Percentiles rank a stretch among this genome's conserved stretches.
Conservation (phyloP, 768 basidiomycete genomes). For the Agaricus blazei region DNA sequence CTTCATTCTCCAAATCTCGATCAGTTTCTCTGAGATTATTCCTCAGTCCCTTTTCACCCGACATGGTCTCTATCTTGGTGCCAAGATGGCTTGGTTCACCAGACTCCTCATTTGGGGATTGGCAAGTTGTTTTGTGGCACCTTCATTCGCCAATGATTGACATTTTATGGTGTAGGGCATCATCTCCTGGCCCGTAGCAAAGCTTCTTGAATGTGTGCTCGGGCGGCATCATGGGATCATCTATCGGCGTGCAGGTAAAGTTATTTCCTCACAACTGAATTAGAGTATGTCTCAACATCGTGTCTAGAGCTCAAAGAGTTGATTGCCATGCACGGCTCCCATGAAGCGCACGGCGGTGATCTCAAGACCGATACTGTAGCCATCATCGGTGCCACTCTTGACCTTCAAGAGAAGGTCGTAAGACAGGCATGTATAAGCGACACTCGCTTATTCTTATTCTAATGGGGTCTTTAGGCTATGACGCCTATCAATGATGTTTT, state of each 20-base stretch:
- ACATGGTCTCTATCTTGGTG: constrained; percentile 84
- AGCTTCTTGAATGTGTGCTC: constrained; percentile 70
- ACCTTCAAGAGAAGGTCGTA: constrained; percentile 84
- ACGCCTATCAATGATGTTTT: constrained; percentile 76
- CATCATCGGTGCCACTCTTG: constrained; percentile 86
- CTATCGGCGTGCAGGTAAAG: constrained; percentile 25
- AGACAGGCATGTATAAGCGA: constrained; percentile 40
- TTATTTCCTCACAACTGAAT: background rate
- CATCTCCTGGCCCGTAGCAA: constrained; percentile 83
- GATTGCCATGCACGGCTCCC: constrained; percentile 80
- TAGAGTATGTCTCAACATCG: background rate
- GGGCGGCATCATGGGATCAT: constrained; percentile 90
- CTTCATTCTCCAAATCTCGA: constrained; percentile 4
- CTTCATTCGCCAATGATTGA: background rate
- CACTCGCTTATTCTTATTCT: background rate
- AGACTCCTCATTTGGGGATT: constrained; percentile 62
- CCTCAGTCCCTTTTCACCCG: constrained; percentile 91
- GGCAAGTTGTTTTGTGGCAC: constrained; percentile 32
- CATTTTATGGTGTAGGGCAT: constrained; percentile 42
- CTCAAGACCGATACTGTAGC: constrained; percentile 82
- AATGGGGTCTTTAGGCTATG: constrained; percentile 53
- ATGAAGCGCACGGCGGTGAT: constrained; percentile 76
- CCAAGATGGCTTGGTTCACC: constrained; percentile 76
- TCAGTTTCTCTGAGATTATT: constrained; percentile 86
- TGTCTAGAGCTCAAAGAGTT: constrained; percentile 77